phyloP scores from a whole-genome alignment of 208 protist genomes.

The Histomonas meleagridis region DNA sequence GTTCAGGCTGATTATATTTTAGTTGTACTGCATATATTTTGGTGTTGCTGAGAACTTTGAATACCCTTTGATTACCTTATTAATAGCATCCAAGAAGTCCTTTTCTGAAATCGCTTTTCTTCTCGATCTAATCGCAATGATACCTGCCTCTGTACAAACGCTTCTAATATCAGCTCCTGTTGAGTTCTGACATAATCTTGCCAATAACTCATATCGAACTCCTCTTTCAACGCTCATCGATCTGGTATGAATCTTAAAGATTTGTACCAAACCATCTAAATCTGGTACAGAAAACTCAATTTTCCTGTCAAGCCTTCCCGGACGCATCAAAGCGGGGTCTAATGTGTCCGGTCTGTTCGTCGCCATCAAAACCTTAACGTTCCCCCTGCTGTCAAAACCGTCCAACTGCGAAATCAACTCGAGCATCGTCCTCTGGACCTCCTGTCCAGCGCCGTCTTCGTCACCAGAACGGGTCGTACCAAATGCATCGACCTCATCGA shows the following conservation, averaged over 20 bases:
- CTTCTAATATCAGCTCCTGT: slow-evolving; percentile 69
- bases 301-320: slow-evolving; percentile 95
- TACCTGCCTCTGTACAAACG: slow-evolving; percentile 99
- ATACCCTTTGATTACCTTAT: slow-evolving; percentile 99
- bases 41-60: slow-evolving; percentile 97
- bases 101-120: slow-evolving; percentile 96
- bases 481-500: slow-evolving; percentile 99
- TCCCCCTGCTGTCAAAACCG: slow-evolving; percentile 92
- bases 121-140: slow-evolving; percentile 95
- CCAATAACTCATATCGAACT: slow-evolving; percentile 95
- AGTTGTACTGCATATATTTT: slow-evolving; percentile 99
- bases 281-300: slow-evolving; percentile 95
- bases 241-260: slow-evolving; percentile 92
- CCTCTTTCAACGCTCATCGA: slow-evolving; percentile 73
- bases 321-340: slow-evolving; percentile 92
- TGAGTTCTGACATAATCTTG: slow-evolving; percentile 90
- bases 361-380: slow-evolving; percentile 99
- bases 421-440: slow-evolving; percentile 96
- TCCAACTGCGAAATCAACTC: slow-evolving; percentile 99
- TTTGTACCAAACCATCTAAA: slow-evolving; percentile 78
- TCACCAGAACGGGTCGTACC: slow-evolving; percentile 72
- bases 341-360: slow-evolving; percentile 75
- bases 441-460: slow-evolving; percentile 81
- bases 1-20: too few species aligned
- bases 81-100: slow-evolving; percentile 97